phyloP scores from a whole-genome alignment of 305 asterid species.

The Rubia balearica region DNA sequence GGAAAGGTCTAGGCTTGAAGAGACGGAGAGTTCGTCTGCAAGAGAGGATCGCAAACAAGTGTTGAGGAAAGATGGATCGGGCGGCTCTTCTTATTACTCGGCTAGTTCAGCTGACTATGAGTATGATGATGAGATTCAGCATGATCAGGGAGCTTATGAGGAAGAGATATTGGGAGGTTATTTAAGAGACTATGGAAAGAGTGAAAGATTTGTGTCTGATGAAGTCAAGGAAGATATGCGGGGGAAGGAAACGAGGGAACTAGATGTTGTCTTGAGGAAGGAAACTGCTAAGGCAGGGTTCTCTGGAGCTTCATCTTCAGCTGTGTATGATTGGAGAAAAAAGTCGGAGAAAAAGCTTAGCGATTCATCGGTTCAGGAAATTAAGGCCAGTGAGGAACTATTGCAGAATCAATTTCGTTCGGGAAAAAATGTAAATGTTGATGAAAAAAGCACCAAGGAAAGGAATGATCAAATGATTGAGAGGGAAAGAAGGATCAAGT shows the following conservation, averaged over 20 bases:
- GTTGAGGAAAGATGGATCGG: constrained; percentile 64
- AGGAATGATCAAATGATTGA: constrained; percentile 33
- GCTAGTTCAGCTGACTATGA: constrained; percentile 58
- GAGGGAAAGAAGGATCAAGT: constrained; percentile 45
- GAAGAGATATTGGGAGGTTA: constrained; percentile 29
- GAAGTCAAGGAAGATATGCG: constrained; percentile 23
- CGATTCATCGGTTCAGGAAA: constrained; percentile 49
- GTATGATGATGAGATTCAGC: constrained; percentile 46
- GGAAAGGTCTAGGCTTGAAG: constrained; percentile 40
- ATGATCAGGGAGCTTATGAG: constrained; percentile 28
- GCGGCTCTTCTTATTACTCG: constrained; percentile 81
- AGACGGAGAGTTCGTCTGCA: constrained; percentile 37
- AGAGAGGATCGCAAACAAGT: constrained; percentile 43
- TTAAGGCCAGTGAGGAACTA: constrained; percentile 34
- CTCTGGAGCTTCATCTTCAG: constrained; percentile 31
- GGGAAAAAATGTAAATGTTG: constrained; percentile 27
- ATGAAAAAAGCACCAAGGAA: constrained; percentile 30
- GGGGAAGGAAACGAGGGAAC: constrained; percentile 35
- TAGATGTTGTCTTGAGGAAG: constrained; percentile 32
- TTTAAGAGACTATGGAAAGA: constrained; percentile 29
- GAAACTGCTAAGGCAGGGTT: constrained; percentile 27
- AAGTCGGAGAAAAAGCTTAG: constrained; percentile 81
- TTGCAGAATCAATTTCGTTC: constrained; percentile 30
- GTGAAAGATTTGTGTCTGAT: constrained; percentile 28
- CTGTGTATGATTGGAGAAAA: constrained; percentile 59